These are phyloP conservation scores for Dipteronia dyeriana DNA, from an alignment of 345 rosid species.

Conservation along the genomic window DNA sequence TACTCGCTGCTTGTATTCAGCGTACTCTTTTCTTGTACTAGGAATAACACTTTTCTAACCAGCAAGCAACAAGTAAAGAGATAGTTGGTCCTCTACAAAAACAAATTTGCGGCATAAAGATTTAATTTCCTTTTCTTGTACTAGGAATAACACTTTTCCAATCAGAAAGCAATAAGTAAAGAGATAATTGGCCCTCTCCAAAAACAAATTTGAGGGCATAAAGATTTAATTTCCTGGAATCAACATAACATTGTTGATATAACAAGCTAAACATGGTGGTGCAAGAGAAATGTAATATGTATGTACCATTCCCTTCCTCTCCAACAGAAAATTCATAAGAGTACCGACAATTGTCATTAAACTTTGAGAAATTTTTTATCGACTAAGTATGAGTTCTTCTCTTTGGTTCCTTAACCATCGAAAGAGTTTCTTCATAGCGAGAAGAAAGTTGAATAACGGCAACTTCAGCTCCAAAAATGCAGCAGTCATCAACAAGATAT, in stretches of 20 bases:
- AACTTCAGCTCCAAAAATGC: slow-evolving; percentile 49
- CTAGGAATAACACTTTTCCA: too few species aligned
- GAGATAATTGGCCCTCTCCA: too few species aligned
- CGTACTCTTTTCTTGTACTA: too few species aligned
- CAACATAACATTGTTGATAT: neutral
- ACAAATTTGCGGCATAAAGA: too few species aligned
- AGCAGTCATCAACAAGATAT: slow-evolving; percentile 18
- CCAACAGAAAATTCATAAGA: slow-evolving; percentile 29
- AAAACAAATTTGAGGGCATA: too few species aligned
- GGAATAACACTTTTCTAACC: too few species aligned
- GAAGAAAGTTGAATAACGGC: slow-evolving; percentile 17
- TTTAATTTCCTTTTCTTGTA: too few species aligned
- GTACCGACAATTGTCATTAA: slow-evolving; percentile 17
- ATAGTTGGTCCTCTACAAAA: too few species aligned
- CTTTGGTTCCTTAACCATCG: slow-evolving; percentile 26
- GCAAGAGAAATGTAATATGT: neutral
- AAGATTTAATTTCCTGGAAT: too few species aligned
- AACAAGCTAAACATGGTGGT: neutral
- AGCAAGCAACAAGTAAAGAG: too few species aligned
- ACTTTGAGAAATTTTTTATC: slow-evolving; percentile 28
- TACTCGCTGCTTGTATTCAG: too few species aligned
- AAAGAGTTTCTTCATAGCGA: slow-evolving; percentile 22
- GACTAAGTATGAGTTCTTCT: slow-evolving; percentile 31
- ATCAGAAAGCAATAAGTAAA: too few species aligned
- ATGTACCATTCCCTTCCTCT: slow-evolving; percentile 38